These are phyloP conservation scores for Dipodascus albidus DNA, from an alignment of 805 yeast genomes.

Conservation along the genomic window DNA sequence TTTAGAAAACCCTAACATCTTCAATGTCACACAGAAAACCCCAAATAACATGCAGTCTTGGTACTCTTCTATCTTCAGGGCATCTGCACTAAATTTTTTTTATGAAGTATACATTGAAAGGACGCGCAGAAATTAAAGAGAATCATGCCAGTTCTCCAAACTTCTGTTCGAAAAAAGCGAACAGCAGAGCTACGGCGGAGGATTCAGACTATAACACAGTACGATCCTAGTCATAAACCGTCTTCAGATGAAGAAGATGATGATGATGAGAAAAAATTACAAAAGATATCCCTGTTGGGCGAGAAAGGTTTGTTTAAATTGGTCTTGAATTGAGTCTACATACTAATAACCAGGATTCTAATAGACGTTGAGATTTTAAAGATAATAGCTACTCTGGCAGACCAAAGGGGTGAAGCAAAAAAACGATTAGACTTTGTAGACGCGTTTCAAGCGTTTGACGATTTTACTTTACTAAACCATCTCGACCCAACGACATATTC, in stretches of 20 bases:
- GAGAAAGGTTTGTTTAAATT: not conserved
- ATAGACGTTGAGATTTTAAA: slow-evolving; percentile 11
- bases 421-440: slow-evolving; percentile 8
- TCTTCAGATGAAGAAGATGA: not conserved
- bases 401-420: slow-evolving; percentile 4
- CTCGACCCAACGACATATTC: slow-evolving; percentile 6
- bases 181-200: not conserved
- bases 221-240: not conserved
- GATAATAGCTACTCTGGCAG: slow-evolving; percentile 13
- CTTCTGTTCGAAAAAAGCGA: not conserved
- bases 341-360: too few species aligned
- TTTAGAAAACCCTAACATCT: too few species aligned
- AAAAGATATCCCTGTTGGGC: not conserved
- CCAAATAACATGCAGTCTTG: too few species aligned
- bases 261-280: not conserved
- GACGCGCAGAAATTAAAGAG: too few species aligned
- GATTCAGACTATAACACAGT: not conserved
- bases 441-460: slow-evolving; percentile 9
- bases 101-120: too few species aligned
- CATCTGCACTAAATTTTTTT: too few species aligned
- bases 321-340: too few species aligned
- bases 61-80: too few species aligned
- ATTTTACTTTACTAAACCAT: slow-evolving; percentile 9
- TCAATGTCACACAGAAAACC: too few species aligned
- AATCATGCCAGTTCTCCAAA: not conserved